Base-by-base conservation (phyloP, 805 yeast species). In the Lipomyces kockii region DNA sequence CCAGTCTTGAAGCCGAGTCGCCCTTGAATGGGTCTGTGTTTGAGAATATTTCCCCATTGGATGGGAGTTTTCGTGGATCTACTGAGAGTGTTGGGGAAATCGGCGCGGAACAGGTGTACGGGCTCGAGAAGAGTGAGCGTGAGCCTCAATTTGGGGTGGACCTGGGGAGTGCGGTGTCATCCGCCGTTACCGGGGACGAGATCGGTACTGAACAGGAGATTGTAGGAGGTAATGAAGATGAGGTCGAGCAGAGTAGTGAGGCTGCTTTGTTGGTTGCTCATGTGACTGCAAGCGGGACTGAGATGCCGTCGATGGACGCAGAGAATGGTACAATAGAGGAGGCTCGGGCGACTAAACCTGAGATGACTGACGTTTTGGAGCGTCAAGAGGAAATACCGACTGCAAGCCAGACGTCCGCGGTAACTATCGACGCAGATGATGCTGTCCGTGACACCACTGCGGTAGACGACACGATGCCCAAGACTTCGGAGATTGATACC, bases 1-100 rank as follows among this genome's bases (percentile, higher is more conserved):
- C 64, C n/a, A 55, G 39, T 12, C 58, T 25, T 27, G 51, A 32
- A 8, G 49, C 54, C 4, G 64, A 39, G n/a, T 25, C 61, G 14
- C 54, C 61, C 8, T n/a, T 49, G 34, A 46, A 34, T 51, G 58
- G 53, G 52, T 53, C 67, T 17, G 29, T 52, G 17, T 57, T 56
- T 46, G 62, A 63, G 35, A 32, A 11, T 17, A 7, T 54, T 8
- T 34, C 43, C 53, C 49, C 56, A 14, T 34, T 55, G 32, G 54
- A 53, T 17, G 43, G 46, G 29, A 46, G 55, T 20, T 43, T 43
- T 11, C 35, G 52, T 2, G 61, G 53, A 11, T n/a, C 8, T 7
- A 43, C 22, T n/a, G 49, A 3, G 22, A 43, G 11, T n/a, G 22
- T 8, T 43, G 22, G 20, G 22, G 49, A 6, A 1, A 7, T 1